A percentile compares a stretch with the other conserved stretches of the same genome.
These are phyloP conservation scores for Pyrus hybrid DNA, from an alignment of 331 rosid genomes.

Conservation along the genomic window DNA sequence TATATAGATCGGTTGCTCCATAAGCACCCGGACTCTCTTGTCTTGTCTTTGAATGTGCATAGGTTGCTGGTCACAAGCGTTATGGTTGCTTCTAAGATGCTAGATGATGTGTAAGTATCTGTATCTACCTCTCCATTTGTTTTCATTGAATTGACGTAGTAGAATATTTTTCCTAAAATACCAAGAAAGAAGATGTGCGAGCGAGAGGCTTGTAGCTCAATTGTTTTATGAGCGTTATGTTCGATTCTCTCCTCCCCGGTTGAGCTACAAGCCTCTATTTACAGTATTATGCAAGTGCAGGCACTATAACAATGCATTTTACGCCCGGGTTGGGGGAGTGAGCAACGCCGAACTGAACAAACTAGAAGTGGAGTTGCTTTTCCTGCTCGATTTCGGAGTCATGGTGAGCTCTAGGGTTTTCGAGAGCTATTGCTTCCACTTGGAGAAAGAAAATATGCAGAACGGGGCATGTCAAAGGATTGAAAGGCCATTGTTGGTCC, in stretches of 20 bases:
- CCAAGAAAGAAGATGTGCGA: too few species aligned
- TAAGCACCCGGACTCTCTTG: constrained; percentile 71
- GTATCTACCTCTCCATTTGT: constrained; percentile 3
- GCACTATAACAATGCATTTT: constrained; percentile 76
- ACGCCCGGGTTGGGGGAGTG: constrained; percentile 87
- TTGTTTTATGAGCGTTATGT: neutral
- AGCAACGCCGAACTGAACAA: constrained; percentile 75
- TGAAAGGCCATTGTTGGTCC: constrained; percentile 31
- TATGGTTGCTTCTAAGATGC: constrained; percentile 92
- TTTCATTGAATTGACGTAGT: neutral
- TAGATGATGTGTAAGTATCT: constrained; percentile 81
- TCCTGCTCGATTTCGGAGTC: constrained; percentile 62
- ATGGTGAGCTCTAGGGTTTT: constrained; percentile 56
- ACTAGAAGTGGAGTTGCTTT: constrained; percentile 77
- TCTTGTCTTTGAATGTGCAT: constrained; percentile 74
- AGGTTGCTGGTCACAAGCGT: constrained; percentile 66
- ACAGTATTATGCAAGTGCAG: constrained; percentile 17
- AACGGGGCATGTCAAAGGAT: constrained; percentile 39
- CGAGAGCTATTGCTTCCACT: constrained; percentile 66
- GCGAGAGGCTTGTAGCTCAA: too few species aligned
- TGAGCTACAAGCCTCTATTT: neutral
- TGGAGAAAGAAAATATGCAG: constrained; percentile 60
- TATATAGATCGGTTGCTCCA: constrained; percentile 75
- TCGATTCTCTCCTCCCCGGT: neutral
- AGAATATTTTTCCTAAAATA: neutral